Evolutionary conservation across 1,284 basidiomycete species (phyloP).

Genomic region (Rhodotorula mucilaginosa): DNA sequence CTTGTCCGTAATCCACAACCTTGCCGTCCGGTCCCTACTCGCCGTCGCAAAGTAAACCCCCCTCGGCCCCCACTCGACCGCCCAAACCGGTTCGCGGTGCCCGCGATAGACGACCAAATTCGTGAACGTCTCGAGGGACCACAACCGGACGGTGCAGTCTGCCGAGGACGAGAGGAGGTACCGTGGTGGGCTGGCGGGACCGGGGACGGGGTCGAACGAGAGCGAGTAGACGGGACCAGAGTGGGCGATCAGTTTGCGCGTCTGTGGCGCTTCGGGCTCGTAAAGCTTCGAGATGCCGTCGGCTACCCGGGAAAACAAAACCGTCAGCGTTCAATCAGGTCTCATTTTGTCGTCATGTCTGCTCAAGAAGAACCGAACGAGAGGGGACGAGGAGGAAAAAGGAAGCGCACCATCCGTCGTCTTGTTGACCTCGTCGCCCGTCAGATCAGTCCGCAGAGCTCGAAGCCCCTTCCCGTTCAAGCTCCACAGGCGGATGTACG

Average conservation of each 20-base stretch:
- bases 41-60: constrained; percentile 98
- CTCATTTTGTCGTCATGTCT: no score
- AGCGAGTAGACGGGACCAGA: constrained; percentile 94
- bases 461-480: constrained; percentile 86
- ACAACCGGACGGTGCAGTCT: constrained; percentile 84
- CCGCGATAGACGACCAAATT: constrained; percentile 93
- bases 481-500: constrained; percentile 92
- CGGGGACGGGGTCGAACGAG: constrained; percentile 85
- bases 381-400: background rate
- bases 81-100: constrained; percentile 97
- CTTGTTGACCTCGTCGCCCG: constrained; percentile 59
- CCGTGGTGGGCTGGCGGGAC: constrained; percentile 78
- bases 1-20: constrained; percentile 94
- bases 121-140: constrained; percentile 93
- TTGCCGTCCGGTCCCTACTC: constrained; percentile 87
- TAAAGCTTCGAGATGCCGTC: constrained; percentile 62
- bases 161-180: constrained; percentile 91
- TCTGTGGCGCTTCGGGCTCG: constrained; percentile 72
- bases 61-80: constrained; percentile 95
- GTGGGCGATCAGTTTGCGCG: constrained; percentile 92
- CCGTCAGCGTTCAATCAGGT: no score
- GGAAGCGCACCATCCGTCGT: constrained; percentile 56
- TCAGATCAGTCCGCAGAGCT: constrained; percentile 72
- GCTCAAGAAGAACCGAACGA: no score
- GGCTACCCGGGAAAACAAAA: constrained; percentile 4